A percentile compares a stretch with the other conserved stretches of the same genome.
Evolutionary conservation across 495 filamentous ascomycete genomes (phyloP).

Genomic region (Talaromyces thailandensis): DNA sequence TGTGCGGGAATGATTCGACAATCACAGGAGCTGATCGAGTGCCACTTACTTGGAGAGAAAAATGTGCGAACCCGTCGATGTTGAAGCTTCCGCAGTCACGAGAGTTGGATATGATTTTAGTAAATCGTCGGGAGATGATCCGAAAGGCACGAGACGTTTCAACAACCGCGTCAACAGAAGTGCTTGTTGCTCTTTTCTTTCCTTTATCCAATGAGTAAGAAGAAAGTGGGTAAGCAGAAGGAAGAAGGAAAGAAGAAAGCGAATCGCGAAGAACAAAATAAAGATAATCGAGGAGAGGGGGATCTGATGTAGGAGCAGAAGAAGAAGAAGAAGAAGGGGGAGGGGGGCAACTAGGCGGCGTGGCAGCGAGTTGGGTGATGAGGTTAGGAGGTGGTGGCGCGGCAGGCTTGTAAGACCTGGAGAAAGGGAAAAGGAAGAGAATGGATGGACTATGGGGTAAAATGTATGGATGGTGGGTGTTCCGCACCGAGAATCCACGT

Average conservation of each 20-base stretch:
- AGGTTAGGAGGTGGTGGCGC: background rate
- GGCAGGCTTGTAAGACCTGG: conserved; percentile 4
- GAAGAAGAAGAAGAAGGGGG: background rate
- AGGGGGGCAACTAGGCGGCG: background rate
- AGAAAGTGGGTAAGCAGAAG: background rate
- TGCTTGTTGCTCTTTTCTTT: background rate
- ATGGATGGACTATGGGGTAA: conserved; percentile 3
- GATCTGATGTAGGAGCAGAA: background rate
- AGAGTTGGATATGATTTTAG: background rate
- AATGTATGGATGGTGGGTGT: background rate
- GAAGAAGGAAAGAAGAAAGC: background rate
- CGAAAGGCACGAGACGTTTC: background rate
- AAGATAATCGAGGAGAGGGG: background rate
- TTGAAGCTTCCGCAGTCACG: background rate
- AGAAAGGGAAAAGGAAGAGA: background rate
- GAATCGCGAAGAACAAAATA: background rate
- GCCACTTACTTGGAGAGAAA: background rate
- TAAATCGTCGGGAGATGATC: background rate
- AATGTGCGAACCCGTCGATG: background rate
- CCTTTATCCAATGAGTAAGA: background rate
- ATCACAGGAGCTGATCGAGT: background rate
- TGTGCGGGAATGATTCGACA: background rate
- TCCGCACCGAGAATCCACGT: background rate
- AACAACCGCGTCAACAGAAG: background rate
- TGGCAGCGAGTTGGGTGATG: background rate